Conservation (phyloP, 2,329 filamentous ascomycete genomes). For the Coniochaeta hoffmannii region DNA sequence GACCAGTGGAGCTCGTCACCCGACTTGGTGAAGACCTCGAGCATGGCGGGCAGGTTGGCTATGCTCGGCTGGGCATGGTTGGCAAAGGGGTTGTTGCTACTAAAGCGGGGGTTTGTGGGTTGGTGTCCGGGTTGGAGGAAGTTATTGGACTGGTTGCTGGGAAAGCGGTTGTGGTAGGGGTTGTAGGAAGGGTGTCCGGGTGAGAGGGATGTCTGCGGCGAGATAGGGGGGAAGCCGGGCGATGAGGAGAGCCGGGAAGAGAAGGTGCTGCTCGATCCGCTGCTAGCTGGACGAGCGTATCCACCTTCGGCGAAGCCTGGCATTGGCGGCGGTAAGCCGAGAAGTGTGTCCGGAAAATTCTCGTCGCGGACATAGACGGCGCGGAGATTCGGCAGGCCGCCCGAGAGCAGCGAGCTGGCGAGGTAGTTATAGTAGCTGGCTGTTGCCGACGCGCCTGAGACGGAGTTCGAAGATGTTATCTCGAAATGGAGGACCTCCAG, state of each 20-base stretch:
- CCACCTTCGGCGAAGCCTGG: slow-evolving; percentile 30
- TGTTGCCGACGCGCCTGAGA: slow-evolving; percentile 48
- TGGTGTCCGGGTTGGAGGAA: slow-evolving; percentile 5
- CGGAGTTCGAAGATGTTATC: slow-evolving; percentile 55
- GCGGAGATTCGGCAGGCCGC: slow-evolving; percentile 64
- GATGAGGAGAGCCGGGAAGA: neutral
- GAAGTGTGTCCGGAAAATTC: slow-evolving; percentile 71
- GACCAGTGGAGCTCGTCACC: slow-evolving; percentile 53
- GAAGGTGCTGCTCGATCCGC: slow-evolving; percentile 18
- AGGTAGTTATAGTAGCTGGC: slow-evolving; percentile 77
- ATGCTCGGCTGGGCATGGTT: slow-evolving; percentile 11
- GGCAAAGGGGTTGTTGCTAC: slow-evolving; percentile 54
- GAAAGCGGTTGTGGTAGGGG: slow-evolving; percentile 1
- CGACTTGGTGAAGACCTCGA: slow-evolving; percentile 54
- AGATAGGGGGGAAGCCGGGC: slow-evolving; percentile 8
- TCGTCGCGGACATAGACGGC: slow-evolving; percentile 82
- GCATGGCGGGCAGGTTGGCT: slow-evolving; percentile 39
- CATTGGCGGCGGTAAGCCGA: slow-evolving; percentile 59
- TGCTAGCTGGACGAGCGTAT: slow-evolving; percentile 24
- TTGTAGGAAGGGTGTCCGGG: slow-evolving; percentile 7
- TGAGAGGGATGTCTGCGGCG: slow-evolving; percentile 12
- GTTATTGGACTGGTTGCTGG: neutral
- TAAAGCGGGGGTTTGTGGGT: slow-evolving; percentile 36
- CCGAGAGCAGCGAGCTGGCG: slow-evolving; percentile 70
- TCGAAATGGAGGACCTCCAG: slow-evolving; percentile 75